Conservation (phyloP, 2,329 filamentous ascomycete genomes). For the Neonectria sp. region DNA sequence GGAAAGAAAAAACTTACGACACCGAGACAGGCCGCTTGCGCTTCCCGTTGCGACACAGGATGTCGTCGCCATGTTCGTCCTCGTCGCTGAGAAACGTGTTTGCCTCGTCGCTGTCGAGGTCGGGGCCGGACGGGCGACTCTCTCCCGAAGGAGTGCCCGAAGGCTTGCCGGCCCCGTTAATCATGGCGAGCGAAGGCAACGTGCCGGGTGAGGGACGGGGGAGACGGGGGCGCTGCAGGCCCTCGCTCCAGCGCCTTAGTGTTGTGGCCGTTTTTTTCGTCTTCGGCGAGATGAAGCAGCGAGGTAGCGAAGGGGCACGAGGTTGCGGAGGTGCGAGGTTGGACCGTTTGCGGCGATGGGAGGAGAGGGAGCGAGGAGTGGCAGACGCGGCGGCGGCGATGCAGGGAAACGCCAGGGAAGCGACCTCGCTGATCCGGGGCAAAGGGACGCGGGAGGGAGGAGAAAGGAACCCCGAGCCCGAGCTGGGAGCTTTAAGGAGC, state of each 20-base stretch:
- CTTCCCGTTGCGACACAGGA: slow-evolving; percentile 59
- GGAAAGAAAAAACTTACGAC: slow-evolving; percentile 60
- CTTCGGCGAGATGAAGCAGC: slow-evolving; percentile 32
- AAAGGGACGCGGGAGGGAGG: slow-evolving; percentile 31
- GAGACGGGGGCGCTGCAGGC: slow-evolving; percentile 20
- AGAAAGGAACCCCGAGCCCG: slow-evolving; percentile 27
- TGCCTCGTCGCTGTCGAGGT: slow-evolving; percentile 64
- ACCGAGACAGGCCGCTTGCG: slow-evolving; percentile 74
- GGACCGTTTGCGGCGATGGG: slow-evolving; percentile 4
- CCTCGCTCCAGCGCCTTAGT: slow-evolving; percentile 18
- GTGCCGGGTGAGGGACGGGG: slow-evolving; percentile 17
- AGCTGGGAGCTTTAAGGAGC: slow-evolving; percentile 19
- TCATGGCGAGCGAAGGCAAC: slow-evolving; percentile 40
- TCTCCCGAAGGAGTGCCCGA: slow-evolving; percentile 49
- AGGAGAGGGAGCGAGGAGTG: slow-evolving; percentile 6
- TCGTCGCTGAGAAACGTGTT: slow-evolving; percentile 55
- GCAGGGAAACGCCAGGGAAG: slow-evolving; percentile 24
- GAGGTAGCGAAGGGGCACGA: slow-evolving; percentile 17
- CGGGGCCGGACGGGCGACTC: slow-evolving; percentile 52
- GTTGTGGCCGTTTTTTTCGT: not conserved
- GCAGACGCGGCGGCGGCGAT: slow-evolving; percentile 23
- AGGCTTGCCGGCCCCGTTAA: slow-evolving; percentile 46
- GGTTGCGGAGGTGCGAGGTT: not conserved
- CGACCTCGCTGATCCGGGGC: slow-evolving; percentile 33
- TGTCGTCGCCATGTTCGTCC: slow-evolving; percentile 61